Percentiles rank a stretch among this genome's conserved stretches.
Evolutionary conservation across 495 filamentous ascomycete genomes (phyloP).

Genomic region (Massariosphaeria phaeospora): DNA sequence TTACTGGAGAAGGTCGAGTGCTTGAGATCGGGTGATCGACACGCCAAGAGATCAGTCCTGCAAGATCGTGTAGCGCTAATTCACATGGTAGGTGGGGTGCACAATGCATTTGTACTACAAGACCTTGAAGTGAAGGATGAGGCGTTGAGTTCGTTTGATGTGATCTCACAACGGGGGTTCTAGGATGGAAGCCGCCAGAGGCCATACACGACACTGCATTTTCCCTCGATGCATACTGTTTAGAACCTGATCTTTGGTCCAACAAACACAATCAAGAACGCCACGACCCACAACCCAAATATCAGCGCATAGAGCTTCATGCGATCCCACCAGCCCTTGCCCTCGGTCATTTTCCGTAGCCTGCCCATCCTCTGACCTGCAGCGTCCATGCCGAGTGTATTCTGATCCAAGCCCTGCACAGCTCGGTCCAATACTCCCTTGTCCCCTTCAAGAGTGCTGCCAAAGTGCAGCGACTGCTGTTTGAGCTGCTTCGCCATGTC

Average conservation of each 20-base stretch:
- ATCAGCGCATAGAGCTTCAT: constrained; percentile 82
- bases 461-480: constrained; percentile 63
- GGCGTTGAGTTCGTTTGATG: neutral
- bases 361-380: constrained; percentile 69
- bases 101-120: too few relatives aligned
- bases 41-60: constrained; percentile 23
- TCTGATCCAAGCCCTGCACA: constrained; percentile 68
- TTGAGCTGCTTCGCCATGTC: constrained; percentile 74
- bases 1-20: neutral
- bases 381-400: constrained; percentile 64
- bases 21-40: constrained; percentile 9
- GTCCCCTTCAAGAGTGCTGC: constrained; percentile 65
- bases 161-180: too few relatives aligned
- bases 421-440: constrained; percentile 63
- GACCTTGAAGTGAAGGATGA: too few relatives aligned
- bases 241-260: constrained; percentile 82
- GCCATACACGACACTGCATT: too few relatives aligned
- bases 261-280: constrained; percentile 71
- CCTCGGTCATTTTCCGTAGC: constrained; percentile 71
- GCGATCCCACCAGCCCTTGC: constrained; percentile 79
- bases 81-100: too few relatives aligned
- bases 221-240: too few relatives aligned
- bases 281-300: constrained; percentile 67
- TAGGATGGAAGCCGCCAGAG: too few relatives aligned
- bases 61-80: too few relatives aligned